A percentile compares a stretch with the other conserved stretches of the same genome.
phyloP scores from a whole-genome alignment of 768 basidiomycete genomes.

The Pleurotus ostreatus region DNA sequence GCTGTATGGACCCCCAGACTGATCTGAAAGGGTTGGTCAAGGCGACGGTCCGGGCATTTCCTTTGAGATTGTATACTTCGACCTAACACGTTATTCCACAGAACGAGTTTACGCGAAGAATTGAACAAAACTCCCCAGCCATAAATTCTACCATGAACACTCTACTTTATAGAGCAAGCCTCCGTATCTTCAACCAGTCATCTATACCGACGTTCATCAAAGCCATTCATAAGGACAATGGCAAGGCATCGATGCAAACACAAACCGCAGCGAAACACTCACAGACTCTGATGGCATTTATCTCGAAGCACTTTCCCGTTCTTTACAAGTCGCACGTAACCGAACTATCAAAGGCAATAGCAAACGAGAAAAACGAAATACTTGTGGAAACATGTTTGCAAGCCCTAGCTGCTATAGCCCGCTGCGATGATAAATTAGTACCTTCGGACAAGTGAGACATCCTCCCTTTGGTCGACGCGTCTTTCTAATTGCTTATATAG shows the following conservation, averaged over 20 bases:
- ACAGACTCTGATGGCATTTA: conserved; percentile 45
- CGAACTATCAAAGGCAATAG: conserved; percentile 72
- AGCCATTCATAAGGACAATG: conserved; percentile 49
- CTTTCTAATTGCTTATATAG: conserved; percentile 29
- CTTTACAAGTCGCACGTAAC: conserved; percentile 71
- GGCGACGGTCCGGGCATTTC: conserved; percentile 52
- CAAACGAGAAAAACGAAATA: conserved; percentile 52
- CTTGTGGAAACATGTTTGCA: conserved; percentile 69
- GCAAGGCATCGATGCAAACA: conserved; percentile 30
- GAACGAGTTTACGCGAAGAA: conserved; percentile 74
- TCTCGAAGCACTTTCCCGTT: conserved; percentile 74
- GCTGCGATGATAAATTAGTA: conserved; percentile 51
- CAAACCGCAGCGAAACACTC: conserved; percentile 42
- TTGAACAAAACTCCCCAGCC: conserved; percentile 65
- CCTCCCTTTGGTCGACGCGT: not conserved
- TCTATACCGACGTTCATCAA: conserved; percentile 80
- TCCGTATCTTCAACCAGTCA: conserved; percentile 79
- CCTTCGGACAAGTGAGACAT: conserved; percentile 63
- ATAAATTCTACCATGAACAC: conserved; percentile 63
- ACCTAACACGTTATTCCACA: conserved; percentile 22
- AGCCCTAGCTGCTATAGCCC: conserved; percentile 67
- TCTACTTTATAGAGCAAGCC: conserved; percentile 66
- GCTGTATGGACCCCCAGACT: conserved; percentile 78
- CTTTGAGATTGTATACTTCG: not conserved
- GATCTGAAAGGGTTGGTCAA: conserved; percentile 81